phyloP scores from a whole-genome alignment of 176 grass and related monocot genomes.

The Avena insularis region DNA sequence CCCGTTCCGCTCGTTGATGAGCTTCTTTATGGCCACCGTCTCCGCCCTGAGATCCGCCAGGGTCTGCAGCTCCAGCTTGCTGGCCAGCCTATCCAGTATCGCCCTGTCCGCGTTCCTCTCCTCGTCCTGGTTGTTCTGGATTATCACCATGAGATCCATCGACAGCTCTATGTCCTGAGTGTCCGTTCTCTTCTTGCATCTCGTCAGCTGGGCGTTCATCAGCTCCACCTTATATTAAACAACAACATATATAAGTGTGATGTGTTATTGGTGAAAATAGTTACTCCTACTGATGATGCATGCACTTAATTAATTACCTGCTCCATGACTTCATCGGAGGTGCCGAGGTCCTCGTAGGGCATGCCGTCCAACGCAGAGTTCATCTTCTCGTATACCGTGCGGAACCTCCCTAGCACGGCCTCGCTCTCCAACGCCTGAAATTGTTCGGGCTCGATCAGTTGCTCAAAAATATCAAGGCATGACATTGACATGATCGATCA shows the following conservation, averaged over 20 bases:
- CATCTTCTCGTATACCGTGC: constrained; percentile 64
- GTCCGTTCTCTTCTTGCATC: constrained; percentile 65
- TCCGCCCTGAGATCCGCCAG: constrained; percentile 73
- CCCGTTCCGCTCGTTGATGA: constrained; percentile 58
- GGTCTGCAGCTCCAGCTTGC: constrained; percentile 68
- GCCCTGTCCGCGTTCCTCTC: constrained; percentile 62
- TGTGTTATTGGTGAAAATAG: neutral
- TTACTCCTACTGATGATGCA: neutral
- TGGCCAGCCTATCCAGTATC: constrained; percentile 69
- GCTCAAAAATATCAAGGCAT: neutral
- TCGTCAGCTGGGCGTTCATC: constrained; percentile 64
- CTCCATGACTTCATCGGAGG: constrained; percentile 76
- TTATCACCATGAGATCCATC: constrained; percentile 79
- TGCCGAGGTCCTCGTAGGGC: constrained; percentile 61
- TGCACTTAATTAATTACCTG: constrained; percentile 46
- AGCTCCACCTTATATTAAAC: constrained; percentile 58
- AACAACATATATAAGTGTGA: neutral
- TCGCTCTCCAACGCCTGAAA: constrained; percentile 75
- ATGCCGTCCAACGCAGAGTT: constrained; percentile 63
- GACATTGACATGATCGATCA: neutral
- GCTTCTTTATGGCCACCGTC: constrained; percentile 74
- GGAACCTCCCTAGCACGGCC: constrained; percentile 51
- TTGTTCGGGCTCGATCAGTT: neutral
- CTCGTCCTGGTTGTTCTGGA: constrained; percentile 59
- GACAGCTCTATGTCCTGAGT: constrained; percentile 78